These are phyloP conservation scores for Tricholoma sp. DNA, from an alignment of 768 basidiomycete genomes.

Conservation along the genomic window DNA sequence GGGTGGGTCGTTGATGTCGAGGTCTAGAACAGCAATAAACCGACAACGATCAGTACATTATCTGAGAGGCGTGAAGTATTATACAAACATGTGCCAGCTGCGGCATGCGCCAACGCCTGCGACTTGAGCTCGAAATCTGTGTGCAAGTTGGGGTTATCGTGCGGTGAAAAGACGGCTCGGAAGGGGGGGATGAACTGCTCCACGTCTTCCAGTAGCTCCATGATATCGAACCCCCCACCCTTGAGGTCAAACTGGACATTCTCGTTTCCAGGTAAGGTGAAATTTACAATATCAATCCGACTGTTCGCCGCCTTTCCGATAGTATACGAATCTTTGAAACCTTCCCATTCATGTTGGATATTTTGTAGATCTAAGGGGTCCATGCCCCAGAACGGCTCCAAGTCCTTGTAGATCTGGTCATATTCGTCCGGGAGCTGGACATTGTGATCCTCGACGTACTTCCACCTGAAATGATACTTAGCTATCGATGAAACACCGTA, in stretches of 20 bases:
- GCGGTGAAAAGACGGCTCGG: slow-evolving; percentile 46
- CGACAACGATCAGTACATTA: neutral
- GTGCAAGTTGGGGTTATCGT: slow-evolving; percentile 40
- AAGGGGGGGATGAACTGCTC: slow-evolving; percentile 40
- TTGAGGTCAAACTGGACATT: slow-evolving; percentile 18
- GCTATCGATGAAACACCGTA: neutral
- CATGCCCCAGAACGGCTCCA: slow-evolving; percentile 78
- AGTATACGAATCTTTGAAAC: slow-evolving; percentile 33
- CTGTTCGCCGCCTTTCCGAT: slow-evolving; percentile 30
- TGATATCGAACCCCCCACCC: slow-evolving; percentile 26
- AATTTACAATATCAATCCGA: slow-evolving; percentile 24
- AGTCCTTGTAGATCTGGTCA: slow-evolving; percentile 63
- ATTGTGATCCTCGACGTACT: slow-evolving; percentile 1
- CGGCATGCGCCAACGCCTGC: slow-evolving; percentile 33
- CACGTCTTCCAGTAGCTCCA: slow-evolving; percentile 37
- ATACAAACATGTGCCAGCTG: slow-evolving; percentile 29
- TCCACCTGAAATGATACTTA: neutral
- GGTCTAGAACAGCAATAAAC: slow-evolving; percentile 14
- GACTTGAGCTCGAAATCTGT: slow-evolving; percentile 31
- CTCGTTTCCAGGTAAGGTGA: slow-evolving; percentile 21
- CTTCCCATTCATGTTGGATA: slow-evolving; percentile 33
- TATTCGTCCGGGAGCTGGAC: slow-evolving; percentile 58
- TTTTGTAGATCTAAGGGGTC: slow-evolving; percentile 31
- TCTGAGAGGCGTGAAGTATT: neutral
- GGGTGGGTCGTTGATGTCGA: slow-evolving; percentile 28